A percentile compares a stretch with the other conserved stretches of the same genome.
Evolutionary conservation across 495 filamentous ascomycete genomes (phyloP).

Genomic region (Halenospora varia): DNA sequence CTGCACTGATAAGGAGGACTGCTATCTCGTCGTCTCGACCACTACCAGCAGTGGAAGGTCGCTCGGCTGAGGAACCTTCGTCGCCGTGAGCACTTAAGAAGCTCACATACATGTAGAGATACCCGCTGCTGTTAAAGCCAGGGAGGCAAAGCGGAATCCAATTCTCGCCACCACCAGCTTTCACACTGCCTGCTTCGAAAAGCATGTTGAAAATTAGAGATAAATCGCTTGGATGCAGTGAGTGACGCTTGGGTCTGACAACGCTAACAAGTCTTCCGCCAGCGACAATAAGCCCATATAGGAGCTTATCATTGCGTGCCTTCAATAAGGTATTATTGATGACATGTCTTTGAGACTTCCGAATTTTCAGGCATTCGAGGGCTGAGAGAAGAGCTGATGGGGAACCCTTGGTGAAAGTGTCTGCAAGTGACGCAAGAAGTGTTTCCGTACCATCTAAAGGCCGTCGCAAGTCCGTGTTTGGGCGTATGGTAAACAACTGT

Average conservation of each 20-base stretch:
- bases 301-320: conserved; percentile 63
- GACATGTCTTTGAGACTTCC: conserved; percentile 77
- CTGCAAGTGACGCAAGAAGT: conserved; percentile 84
- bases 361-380: conserved; percentile 82
- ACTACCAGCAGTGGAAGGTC: conserved; percentile 17
- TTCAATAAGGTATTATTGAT: conserved; percentile 88
- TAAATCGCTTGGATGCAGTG: conserved; percentile 90
- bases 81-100: conserved; percentile 53
- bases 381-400: conserved; percentile 84
- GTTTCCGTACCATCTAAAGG: conserved; percentile 93
- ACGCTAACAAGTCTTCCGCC: conserved; percentile 94
- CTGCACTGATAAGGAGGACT: conserved; percentile 84
- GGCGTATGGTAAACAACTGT: conserved; percentile 83
- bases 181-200: conserved; percentile 89
- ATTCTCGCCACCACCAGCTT: conserved; percentile 83
- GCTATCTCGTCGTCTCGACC: conserved; percentile 68
- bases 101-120: conserved; percentile 98
- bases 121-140: conserved; percentile 96
- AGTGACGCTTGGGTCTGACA: conserved; percentile 89
- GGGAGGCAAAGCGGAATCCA: conserved; percentile 97
- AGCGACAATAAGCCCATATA: conserved; percentile 93
- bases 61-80: conserved; percentile 1
- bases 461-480: conserved; percentile 84
- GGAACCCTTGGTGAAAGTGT: conserved; percentile 91
- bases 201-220: conserved; percentile 99